Evolutionary conservation across 768 basidiomycete species (phyloP).

Genomic region (Mycena vulgaris): DNA sequence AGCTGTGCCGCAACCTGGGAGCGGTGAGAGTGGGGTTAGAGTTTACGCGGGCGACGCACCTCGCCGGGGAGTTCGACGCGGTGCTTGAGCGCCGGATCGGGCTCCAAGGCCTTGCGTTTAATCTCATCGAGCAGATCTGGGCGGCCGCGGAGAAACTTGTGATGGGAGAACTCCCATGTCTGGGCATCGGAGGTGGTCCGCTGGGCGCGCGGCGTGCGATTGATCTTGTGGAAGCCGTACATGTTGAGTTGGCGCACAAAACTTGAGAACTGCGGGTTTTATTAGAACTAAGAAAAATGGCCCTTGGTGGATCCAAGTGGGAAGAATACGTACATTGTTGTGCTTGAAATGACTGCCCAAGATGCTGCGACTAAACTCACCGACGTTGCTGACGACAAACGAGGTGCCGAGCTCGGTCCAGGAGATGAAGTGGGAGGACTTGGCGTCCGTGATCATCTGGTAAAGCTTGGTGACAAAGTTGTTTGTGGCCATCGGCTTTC

Average conservation of each 20-base stretch:
- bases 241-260: constrained; percentile 97
- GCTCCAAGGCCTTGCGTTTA: constrained; percentile 88
- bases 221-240: constrained; percentile 97
- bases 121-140: constrained; percentile 89
- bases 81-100: constrained; percentile 79
- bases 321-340: constrained; percentile 75
- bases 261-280: constrained; percentile 79
- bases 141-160: constrained; percentile 86
- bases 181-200: constrained; percentile 86
- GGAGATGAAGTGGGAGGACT: constrained; percentile 83
- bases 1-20: constrained; percentile 73
- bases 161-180: constrained; percentile 92
- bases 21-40: constrained; percentile 31
- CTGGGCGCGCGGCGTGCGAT: constrained; percentile 89
- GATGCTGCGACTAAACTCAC: constrained; percentile 89
- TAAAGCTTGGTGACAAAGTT: constrained; percentile 94
- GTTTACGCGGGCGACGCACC: constrained; percentile 59
- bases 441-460: constrained; percentile 91
- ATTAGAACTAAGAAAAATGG: constrained; percentile 14
- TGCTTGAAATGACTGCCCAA: constrained; percentile 92
- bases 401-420: constrained; percentile 90
- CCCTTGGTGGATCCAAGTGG: constrained; percentile 25
- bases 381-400: constrained; percentile 89
- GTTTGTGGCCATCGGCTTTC: constrained; percentile 80
- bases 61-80: constrained; percentile 88